Evolutionary conservation across 2,329 filamentous ascomycete species (phyloP).

Genomic region (Fusarium denticulatum): DNA sequence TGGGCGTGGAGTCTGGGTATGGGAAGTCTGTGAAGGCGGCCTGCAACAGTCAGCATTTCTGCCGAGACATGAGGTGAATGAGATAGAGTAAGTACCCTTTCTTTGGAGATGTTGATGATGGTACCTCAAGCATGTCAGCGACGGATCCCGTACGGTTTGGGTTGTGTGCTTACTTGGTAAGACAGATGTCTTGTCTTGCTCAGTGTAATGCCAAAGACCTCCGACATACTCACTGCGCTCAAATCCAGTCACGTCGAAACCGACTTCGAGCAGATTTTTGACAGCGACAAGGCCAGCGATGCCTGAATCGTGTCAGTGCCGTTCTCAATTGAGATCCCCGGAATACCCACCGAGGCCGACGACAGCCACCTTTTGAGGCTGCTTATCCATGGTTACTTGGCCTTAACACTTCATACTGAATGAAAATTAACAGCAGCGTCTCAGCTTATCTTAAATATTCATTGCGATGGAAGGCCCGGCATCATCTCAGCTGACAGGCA

Average conservation of each 20-base stretch:
- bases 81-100: conserved; percentile 32
- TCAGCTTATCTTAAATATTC: background rate
- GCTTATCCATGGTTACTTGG: conserved; percentile 11
- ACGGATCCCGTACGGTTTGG: background rate
- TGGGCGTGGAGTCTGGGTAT: conserved; percentile 43
- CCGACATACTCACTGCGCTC: conserved; percentile 54
- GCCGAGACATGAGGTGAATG: fast-evolving
- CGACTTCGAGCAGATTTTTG: conserved; percentile 56
- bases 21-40: conserved; percentile 51
- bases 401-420: fast-evolving
- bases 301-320: conserved; percentile 31
- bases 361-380: conserved; percentile 40
- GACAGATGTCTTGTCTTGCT: conserved; percentile 51
- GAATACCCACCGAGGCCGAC: conserved; percentile 42
- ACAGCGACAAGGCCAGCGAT: conserved; percentile 51
- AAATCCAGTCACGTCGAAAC: conserved; percentile 55
- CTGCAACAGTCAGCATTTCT: conserved; percentile 9
- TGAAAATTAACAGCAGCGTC: background rate
- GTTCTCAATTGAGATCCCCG: background rate
- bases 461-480: background rate
- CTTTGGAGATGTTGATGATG: conserved; percentile 47
- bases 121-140: conserved; percentile 35
- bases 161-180: conserved; percentile 44
- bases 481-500: conserved; percentile 11
- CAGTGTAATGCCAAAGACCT: conserved; percentile 56